Percentiles rank a stretch among this genome's conserved stretches.
phyloP scores from a whole-genome alignment of 192 early-diverging fungal species.

The Geranomyces variabilis region DNA sequence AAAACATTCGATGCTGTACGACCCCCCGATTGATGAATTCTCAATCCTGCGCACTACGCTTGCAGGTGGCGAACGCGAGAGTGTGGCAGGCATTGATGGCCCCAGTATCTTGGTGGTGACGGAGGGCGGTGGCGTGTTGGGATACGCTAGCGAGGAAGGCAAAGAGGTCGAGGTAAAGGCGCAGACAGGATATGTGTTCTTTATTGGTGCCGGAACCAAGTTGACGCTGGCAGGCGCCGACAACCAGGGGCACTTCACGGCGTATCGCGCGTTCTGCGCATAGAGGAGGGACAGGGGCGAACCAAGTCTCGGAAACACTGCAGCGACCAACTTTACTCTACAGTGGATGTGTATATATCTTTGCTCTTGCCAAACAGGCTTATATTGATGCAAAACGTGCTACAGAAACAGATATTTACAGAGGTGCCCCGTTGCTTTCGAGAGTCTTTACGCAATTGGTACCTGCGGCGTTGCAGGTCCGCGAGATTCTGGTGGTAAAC shows the following conservation, averaged over 20 bases:
- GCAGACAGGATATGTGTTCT: constrained; percentile 76
- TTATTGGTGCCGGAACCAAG: constrained; percentile 65
- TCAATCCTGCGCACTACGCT: constrained; percentile 73
- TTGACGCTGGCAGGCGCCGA: constrained; percentile 47
- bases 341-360: no score
- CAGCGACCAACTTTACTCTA: no score
- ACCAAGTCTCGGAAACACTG: no score
- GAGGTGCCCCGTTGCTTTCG: no score
- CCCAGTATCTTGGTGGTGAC: constrained; percentile 88
- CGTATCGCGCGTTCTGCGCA: constrained; percentile 56
- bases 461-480: no score
- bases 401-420: no score
- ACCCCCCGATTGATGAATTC: constrained; percentile 97
- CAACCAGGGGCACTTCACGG: constrained; percentile 26
- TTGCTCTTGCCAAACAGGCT: no score
- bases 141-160: constrained; percentile 10
- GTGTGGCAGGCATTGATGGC: constrained; percentile 66
- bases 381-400: no score
- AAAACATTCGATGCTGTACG: constrained; percentile 65
- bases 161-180: constrained; percentile 33
- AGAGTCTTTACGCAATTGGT: no score
- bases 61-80: constrained; percentile 47
- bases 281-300: not conserved
- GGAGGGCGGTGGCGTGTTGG: constrained; percentile 62
- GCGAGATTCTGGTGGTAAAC: no score